Conservation (phyloP, 2,329 filamentous ascomycete genomes). For the Pseudopyrenochaeta lycopersici region DNA sequence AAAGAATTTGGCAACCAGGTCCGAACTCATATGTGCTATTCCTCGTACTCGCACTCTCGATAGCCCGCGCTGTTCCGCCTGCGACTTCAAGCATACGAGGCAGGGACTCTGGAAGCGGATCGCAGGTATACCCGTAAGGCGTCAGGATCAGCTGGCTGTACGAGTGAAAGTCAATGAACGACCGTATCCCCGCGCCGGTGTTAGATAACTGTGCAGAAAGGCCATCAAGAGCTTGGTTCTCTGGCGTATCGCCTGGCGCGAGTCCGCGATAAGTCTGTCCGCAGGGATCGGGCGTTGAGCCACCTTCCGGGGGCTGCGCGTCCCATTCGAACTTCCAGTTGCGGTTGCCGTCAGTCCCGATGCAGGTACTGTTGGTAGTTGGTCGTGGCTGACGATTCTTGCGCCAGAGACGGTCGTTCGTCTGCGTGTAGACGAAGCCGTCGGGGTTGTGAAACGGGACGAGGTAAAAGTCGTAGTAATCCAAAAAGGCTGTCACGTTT, state of each 20-base stretch:
- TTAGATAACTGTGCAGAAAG: conserved; percentile 54
- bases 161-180: conserved; percentile 71
- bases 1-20: conserved; percentile 67
- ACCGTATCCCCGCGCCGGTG: conserved; percentile 59
- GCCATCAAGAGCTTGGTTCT: conserved; percentile 52
- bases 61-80: conserved; percentile 49
- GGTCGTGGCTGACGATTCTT: conserved; percentile 46
- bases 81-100: conserved; percentile 51
- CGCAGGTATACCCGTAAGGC: conserved; percentile 61
- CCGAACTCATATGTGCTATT: conserved; percentile 52
- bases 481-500: conserved; percentile 39
- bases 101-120: conserved; percentile 57
- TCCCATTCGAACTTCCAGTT: conserved; percentile 47
- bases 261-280: conserved; percentile 44
- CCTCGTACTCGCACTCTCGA: conserved; percentile 53
- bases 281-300: conserved; percentile 40
- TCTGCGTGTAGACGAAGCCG: conserved; percentile 46
- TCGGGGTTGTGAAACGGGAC: conserved; percentile 46
- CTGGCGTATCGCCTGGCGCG: conserved; percentile 40
- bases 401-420: conserved; percentile 46
- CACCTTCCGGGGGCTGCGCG: conserved; percentile 34
- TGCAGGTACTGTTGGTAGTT: conserved; percentile 35
- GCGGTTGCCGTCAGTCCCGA: conserved; percentile 47
- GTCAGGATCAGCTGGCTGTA: conserved; percentile 69
- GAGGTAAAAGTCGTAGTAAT: conserved; percentile 45